Base-by-base conservation (phyloP, 208 protist genomes). In the Trypanosomatidae sp. region DNA sequence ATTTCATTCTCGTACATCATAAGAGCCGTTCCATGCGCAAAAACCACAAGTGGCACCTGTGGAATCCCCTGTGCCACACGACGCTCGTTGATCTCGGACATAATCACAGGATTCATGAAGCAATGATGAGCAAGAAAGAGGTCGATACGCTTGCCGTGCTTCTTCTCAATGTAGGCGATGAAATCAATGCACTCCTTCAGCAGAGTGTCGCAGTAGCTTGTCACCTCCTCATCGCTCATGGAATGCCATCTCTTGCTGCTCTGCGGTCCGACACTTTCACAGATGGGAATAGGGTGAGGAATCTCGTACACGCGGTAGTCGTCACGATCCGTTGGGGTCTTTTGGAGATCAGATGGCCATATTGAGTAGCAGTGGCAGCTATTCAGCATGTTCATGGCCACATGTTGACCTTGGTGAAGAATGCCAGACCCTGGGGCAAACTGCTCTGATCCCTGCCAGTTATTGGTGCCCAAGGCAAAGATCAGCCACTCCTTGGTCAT, bases 1-100 rank as follows among this genome's bases (percentile, higher is more conserved):
- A 93, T 74, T 70, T 93, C 89, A 47, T 93, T 91, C 70, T 93
- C 76, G 70, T 93, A 93, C 89, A 93, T 93, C 71, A 90, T 93
- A 28, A 93, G 79, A 3, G 89, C 89, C 13, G 89, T 93, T 1
- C 89, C 89, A 69, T 93, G 89, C 10, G 87, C 89, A 78, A 93
- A 93, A 0, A 90, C 84, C 9, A 89, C 82, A 22, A 93, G 71
- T 12, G 89, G 89, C 19, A 88, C 89, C 30, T 71, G 44, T 10
- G 75, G 44, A 66, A 83, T 81, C 4, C 89, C 89, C 25, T 73
- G 69, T 2, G 74, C 78, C 9, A 53, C 69, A 46, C 89, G 82
- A n/a, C 67, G 68, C 19, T 77, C 80, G 75, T 91, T 91, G 60
- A 93, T 88, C 53, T 89, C 69, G 17, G 76, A 77, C 69, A 93